phyloP scores from a whole-genome alignment of 78 protist genomes.

The Planoprotostelium fungivorum region DNA sequence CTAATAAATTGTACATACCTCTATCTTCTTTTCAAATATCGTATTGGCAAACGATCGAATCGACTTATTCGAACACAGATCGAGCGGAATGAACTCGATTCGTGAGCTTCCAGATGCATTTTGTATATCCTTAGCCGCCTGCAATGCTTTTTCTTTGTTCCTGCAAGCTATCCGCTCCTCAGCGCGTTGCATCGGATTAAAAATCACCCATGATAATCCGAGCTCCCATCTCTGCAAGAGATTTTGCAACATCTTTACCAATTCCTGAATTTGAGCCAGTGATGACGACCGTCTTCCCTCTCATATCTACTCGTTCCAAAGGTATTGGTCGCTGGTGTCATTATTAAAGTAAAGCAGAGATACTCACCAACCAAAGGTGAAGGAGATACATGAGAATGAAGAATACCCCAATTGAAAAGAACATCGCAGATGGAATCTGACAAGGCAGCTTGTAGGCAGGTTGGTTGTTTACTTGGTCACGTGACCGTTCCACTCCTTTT shows the following conservation, averaged over 20 bases:
- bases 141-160: background rate
- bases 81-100: background rate
- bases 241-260: background rate
- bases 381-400: too few species aligned
- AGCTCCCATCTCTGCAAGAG: background rate
- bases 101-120: background rate
- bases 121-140: background rate
- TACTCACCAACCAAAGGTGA: too few species aligned
- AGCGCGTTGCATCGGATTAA: background rate
- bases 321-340: too few species aligned
- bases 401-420: too few species aligned
- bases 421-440: too few species aligned
- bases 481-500: too few species aligned
- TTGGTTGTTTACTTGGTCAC: too few species aligned
- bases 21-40: background rate
- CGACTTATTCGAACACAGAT: background rate
- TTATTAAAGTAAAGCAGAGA: too few species aligned
- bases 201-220: background rate
- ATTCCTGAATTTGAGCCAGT: background rate
- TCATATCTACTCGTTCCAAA: background rate
- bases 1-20: background rate
- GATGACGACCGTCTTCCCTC: background rate
- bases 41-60: background rate
- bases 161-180: background rate
- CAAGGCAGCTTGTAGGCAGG: too few species aligned